phyloP scores from a whole-genome alignment of 371 early-diverging fungal species.

The Mucor piriformis region DNA sequence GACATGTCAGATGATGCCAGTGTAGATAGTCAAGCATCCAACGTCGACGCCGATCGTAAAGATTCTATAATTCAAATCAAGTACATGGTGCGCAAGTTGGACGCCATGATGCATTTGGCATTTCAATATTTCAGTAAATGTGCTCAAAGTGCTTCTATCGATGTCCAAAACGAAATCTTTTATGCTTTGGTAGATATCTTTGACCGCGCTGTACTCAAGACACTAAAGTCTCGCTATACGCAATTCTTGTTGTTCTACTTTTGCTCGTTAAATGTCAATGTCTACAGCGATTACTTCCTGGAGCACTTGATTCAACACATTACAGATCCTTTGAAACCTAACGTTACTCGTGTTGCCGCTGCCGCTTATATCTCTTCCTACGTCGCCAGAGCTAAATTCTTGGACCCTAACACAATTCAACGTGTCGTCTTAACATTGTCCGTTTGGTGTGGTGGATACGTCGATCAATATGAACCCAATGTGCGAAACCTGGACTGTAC shows the following conservation, averaged over 20 bases:
- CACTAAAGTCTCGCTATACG: slow-evolving; percentile 87
- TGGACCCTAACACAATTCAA: slow-evolving; percentile 64
- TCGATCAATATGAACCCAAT: slow-evolving; percentile 67
- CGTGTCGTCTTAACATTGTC: slow-evolving; percentile 68
- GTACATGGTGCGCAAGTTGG: slow-evolving; percentile 80
- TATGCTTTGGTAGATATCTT: slow-evolving; percentile 75
- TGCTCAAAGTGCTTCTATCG: slow-evolving; percentile 12
- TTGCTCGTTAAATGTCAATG: slow-evolving; percentile 63
- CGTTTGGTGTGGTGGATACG: slow-evolving; percentile 67
- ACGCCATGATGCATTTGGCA: slow-evolving; percentile 78
- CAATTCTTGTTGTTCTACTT: slow-evolving; percentile 92
- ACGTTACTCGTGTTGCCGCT: slow-evolving; percentile 78
- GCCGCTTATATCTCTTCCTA: slow-evolving; percentile 87
- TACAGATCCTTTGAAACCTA: slow-evolving; percentile 60
- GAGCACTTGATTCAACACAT: slow-evolving; percentile 74
- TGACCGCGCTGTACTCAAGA: slow-evolving; percentile 79
- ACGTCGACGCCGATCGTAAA: slow-evolving; percentile 18
- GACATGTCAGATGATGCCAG: slow-evolving; percentile 27
- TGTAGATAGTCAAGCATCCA: slow-evolving; percentile 25
- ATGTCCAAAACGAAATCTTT: slow-evolving; percentile 59
- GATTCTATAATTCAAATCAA: slow-evolving; percentile 57
- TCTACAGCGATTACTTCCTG: slow-evolving; percentile 78
- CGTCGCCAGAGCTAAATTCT: slow-evolving; percentile 86
- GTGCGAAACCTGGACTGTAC: slow-evolving; percentile 50
- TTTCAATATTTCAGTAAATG: slow-evolving; percentile 59